A percentile compares a stretch with the other conserved stretches of the same genome.
Conservation (phyloP, 176 grass and related monocot species). For the Oryza australiensis region DNA sequence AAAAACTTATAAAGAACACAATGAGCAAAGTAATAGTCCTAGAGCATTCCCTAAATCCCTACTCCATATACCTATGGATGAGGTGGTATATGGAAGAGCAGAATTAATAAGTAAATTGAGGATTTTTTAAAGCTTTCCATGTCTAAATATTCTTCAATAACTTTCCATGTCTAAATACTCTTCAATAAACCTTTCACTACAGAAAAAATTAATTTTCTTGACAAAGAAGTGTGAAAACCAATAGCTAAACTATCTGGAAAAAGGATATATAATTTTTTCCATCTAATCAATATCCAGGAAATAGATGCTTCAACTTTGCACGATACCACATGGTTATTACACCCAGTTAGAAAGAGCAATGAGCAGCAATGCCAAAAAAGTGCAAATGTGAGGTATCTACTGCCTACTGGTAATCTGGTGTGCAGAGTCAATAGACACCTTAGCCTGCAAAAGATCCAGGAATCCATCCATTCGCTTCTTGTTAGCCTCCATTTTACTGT, state of each 20-base stretch:
- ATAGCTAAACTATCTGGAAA: not conserved
- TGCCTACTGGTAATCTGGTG: not conserved
- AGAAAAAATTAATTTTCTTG: not conserved
- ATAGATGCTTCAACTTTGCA: not conserved
- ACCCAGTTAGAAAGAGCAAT: not conserved
- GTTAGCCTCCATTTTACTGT: conserved; percentile 91
- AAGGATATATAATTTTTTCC: not conserved
- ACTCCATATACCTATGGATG: not conserved
- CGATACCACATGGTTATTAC: not conserved
- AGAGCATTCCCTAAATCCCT: not conserved
- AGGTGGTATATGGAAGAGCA: not conserved
- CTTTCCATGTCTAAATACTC: not conserved
- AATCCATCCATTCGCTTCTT: conserved; percentile 74
- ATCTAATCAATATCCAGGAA: not conserved
- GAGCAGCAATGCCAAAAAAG: not conserved
- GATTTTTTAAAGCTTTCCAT: not conserved
- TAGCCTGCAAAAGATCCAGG: conserved; percentile 55
- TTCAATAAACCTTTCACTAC: not conserved
- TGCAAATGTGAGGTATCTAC: not conserved
- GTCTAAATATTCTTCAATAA: not conserved
- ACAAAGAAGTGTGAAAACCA: not conserved
- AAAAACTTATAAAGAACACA: not conserved
- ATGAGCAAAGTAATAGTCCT: not conserved
- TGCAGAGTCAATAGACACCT: conserved; percentile 40
- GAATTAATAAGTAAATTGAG: not conserved